Evolutionary conservation across 2,329 filamentous ascomycete genomes (phyloP).

Genomic region (Aureobasidium namibiae): DNA sequence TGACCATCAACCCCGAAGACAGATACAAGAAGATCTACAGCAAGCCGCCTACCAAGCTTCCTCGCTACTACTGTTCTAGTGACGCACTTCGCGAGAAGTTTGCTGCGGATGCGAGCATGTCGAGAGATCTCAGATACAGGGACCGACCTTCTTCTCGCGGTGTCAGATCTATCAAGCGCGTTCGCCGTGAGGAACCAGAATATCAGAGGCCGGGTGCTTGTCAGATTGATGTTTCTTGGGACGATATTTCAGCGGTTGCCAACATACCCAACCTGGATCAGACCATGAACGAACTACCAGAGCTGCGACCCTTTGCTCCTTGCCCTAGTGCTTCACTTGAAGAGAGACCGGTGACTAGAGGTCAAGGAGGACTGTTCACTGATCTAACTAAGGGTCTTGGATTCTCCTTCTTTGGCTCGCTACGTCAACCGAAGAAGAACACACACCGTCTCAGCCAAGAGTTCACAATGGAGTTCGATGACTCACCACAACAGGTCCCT

Average conservation of each 20-base stretch:
- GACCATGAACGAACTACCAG: neutral
- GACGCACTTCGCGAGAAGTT: conserved; percentile 12
- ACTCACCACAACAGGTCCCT: neutral
- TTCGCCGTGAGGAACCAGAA: neutral
- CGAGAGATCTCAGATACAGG: neutral
- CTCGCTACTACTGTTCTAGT: conserved; percentile 14
- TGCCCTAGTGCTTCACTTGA: neutral
- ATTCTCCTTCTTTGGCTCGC: conserved; percentile 6
- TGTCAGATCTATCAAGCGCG: neutral
- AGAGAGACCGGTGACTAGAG: conserved; percentile 1
- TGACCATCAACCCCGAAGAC: conserved; percentile 15
- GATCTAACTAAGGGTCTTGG: neutral
- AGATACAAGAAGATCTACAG: conserved; percentile 15
- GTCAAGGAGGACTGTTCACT: neutral
- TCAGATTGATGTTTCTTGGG: neutral
- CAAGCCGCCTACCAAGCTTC: conserved; percentile 13
- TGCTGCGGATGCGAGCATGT: neutral
- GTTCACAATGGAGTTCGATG: neutral
- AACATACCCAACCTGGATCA: neutral
- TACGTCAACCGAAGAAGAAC: neutral
- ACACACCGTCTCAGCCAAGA: neutral
- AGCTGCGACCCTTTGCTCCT: conserved; percentile 1
- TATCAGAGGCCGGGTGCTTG: conserved; percentile 1
- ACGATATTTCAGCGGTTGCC: neutral
- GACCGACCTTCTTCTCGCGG: neutral